Evolutionary conservation across 2,329 filamentous ascomycete species (phyloP), one percentile per base, ranked within the genome.

Genomic region (Arthrobotrys pseudoclavata): DNA sequence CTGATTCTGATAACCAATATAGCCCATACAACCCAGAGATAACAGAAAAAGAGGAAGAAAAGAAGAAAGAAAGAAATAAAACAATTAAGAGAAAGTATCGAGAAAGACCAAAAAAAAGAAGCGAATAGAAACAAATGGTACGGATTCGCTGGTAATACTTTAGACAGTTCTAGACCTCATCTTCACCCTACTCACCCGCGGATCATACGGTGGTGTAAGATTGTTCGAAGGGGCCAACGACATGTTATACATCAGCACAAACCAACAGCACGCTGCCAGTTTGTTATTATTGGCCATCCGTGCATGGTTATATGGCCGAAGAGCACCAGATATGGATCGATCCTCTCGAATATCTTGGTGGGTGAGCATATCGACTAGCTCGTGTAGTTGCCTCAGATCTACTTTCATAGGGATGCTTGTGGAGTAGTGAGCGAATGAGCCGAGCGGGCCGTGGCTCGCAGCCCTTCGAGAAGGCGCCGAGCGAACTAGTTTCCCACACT

Each of bases 211-310:
- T 6, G 40, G 42, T n/a, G 12, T 22, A 4, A 24, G 26, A n/a
- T 18, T 53, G n/a, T 66, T 47, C 42, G 60, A 70, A 10, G 52
- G 40, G 40, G 52, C 22, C n/a, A 69, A 57, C 10, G 66, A 70
- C 57, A 76, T 76, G 29, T 76, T 76, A 62, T 76, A 67, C 66
- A 76, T 76, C 13, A 76, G 66, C n/a, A 76, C 57, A 42, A 76
- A 70, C 72, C 72, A 76, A 29, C 66, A 76, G 18, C 70, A 76
- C 4, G 66, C 60, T 20, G 66, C 60, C 10, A 76, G 18, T 22
- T 55, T 70, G 50, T 76, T 55, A 24, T 76, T 64, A 13, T 76
- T 76, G 12, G 72, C 50, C 66, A 76, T 70, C 24, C 72, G 48
- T 22, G 57, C 66, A 40, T 76, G 66, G 18, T 76, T 64, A 26